Percentiles rank a stretch among this genome's conserved stretches.
Evolutionary conservation across 2,329 filamentous ascomycete species (phyloP).

Genomic region (Paracoccidioides brasiliensis): DNA sequence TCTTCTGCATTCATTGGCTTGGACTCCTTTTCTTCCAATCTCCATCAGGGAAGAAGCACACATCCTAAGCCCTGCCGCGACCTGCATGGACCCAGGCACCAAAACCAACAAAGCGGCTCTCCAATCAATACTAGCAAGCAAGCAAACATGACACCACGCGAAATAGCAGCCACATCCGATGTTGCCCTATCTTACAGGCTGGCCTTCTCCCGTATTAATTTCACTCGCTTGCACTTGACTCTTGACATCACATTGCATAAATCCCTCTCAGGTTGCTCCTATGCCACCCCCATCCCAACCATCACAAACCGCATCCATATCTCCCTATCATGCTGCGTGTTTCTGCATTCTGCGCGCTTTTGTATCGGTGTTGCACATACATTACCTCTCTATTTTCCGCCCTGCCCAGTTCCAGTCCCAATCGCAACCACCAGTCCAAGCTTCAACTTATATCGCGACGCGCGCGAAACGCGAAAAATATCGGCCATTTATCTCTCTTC

Average conservation of each 20-base stretch:
- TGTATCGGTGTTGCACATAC: not conserved
- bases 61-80: not conserved
- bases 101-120: not conserved
- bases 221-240: not conserved
- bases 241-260: conserved; percentile 29
- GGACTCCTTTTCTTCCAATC: not conserved
- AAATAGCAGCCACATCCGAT: not conserved
- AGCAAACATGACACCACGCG: not conserved
- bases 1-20: not conserved
- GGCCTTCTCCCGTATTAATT: conserved; percentile 9
- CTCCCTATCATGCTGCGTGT: not conserved
- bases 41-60: not conserved
- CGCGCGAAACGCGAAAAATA: not conserved
- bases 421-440: not conserved
- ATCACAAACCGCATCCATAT: not conserved
- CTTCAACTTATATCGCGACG: not conserved
- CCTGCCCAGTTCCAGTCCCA: not conserved
- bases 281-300: not conserved
- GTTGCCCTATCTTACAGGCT: conserved; percentile 25
- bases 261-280: not conserved
- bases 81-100: not conserved
- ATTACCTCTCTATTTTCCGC: not conserved
- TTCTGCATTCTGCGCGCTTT: not conserved
- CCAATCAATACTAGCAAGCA: not conserved
- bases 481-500: not conserved